A percentile compares a stretch with the other conserved stretches of the same genome.
These are phyloP conservation scores for Blastobotrys malaysiensis DNA, from an alignment of 1,139 yeast genomes.

Conservation along the genomic window DNA sequence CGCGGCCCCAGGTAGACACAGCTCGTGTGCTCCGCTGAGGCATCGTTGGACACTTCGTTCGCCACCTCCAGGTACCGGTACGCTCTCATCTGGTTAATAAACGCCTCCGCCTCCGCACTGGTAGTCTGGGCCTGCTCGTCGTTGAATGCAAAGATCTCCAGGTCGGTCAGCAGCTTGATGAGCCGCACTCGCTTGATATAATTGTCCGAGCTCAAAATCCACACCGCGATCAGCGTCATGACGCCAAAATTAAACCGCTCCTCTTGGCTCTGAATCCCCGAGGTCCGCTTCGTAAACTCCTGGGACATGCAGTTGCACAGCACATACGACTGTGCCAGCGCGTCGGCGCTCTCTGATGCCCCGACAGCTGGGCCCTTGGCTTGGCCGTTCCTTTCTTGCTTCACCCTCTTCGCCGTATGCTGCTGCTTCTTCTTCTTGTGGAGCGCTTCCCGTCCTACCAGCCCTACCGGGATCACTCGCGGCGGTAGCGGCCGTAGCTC, in stretches of 20 bases:
- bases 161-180: not conserved
- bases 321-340: not conserved
- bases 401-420: not conserved
- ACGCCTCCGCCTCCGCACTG: not conserved
- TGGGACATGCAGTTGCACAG: not conserved
- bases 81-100: not conserved
- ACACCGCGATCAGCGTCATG: not conserved
- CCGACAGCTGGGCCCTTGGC: not conserved
- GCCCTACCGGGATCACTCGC: slow-evolving; percentile 6
- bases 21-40: not conserved
- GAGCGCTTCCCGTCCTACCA: not conserved
- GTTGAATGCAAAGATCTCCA: not conserved
- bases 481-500: slow-evolving; percentile 6
- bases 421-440: not conserved
- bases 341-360: too few species aligned
- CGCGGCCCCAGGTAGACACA: slow-evolving; percentile 4
- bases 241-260: not conserved
- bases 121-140: not conserved
- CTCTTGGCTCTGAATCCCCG: not conserved
- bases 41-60: not conserved
- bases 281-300: not conserved
- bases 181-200: not conserved
- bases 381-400: not conserved
- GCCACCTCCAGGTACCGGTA: not conserved
- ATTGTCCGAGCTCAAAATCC: not conserved